A percentile compares a stretch with the other conserved stretches of the same genome.
Evolutionary conservation across 1,139 yeast genomes (phyloP).

Genomic region (Debaryomyces subglobosus): DNA sequence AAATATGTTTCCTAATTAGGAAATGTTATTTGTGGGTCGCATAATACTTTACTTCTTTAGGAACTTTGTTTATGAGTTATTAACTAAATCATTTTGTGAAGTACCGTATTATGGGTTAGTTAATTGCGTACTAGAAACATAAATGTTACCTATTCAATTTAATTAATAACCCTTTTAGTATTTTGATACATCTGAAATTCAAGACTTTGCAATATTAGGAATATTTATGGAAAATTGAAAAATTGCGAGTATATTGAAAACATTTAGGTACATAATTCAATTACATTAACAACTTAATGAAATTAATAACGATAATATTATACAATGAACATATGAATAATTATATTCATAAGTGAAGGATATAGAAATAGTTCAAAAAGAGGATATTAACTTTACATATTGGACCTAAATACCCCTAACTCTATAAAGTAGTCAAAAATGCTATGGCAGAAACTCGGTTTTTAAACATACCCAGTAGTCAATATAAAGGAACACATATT

Average conservation of each 20-base stretch:
- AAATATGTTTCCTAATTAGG: constrained; percentile 19
- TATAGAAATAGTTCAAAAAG: too few relatives aligned
- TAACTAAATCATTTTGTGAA: background rate
- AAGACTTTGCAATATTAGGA: background rate
- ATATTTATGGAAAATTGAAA: background rate
- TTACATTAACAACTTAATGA: background rate
- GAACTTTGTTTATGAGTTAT: background rate
- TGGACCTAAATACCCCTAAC: too few relatives aligned
- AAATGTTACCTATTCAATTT: background rate
- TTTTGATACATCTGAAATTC: background rate
- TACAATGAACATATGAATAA: too few relatives aligned
- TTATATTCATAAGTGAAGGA: background rate
- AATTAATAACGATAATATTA: background rate
- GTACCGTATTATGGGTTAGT: background rate
- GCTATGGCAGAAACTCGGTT: background rate
- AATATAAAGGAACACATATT: background rate
- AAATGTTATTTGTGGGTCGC: constrained; percentile 11
- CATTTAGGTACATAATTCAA: too few relatives aligned
- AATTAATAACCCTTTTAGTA: background rate
- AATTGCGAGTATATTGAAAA: background rate
- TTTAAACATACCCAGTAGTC: background rate
- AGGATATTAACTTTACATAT: too few relatives aligned
- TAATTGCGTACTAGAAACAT: background rate
- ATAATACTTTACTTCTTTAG: background rate
- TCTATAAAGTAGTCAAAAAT: too few relatives aligned